phyloP scores from a whole-genome alignment of 768 basidiomycete species.

The Russula compacta region DNA sequence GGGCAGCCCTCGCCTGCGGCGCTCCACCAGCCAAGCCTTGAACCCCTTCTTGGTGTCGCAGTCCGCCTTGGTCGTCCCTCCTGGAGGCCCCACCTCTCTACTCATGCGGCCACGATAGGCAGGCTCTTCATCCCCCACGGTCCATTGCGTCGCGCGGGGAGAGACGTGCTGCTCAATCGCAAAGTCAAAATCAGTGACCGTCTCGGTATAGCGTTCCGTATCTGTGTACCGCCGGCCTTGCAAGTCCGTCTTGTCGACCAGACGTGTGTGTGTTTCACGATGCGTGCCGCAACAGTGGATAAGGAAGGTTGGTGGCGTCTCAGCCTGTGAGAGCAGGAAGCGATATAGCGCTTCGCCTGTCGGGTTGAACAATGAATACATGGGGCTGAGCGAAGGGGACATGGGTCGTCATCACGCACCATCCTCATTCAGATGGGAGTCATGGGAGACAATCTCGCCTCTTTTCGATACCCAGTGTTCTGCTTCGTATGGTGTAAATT shows the following conservation, averaged over 20 bases:
- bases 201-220: slow-evolving; percentile 48
- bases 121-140: slow-evolving; percentile 52
- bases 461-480: slow-evolving; percentile 41
- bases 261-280: slow-evolving; percentile 40
- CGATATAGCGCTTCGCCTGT: slow-evolving; percentile 65
- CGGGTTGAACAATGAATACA: not conserved
- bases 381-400: not conserved
- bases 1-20: slow-evolving; percentile 40
- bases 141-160: slow-evolving; percentile 42
- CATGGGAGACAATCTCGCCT: slow-evolving; percentile 59
- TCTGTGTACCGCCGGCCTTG: slow-evolving; percentile 30
- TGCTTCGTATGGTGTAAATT: slow-evolving; percentile 55
- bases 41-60: slow-evolving; percentile 35
- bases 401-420: slow-evolving; percentile 30
- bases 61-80: slow-evolving; percentile 33
- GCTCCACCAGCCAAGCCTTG: slow-evolving; percentile 38
- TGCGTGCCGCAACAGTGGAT: slow-evolving; percentile 50
- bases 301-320: slow-evolving; percentile 34
- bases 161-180: slow-evolving; percentile 42
- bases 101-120: slow-evolving; percentile 58
- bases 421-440: slow-evolving; percentile 57
- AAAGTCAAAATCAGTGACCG: slow-evolving; percentile 62
- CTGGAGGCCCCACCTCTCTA: slow-evolving; percentile 39
- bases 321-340: slow-evolving; percentile 55
- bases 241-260: slow-evolving; percentile 32